phyloP scores from a whole-genome alignment of 2,329 filamentous ascomycete species.

The Microsporum ferrugineum region DNA sequence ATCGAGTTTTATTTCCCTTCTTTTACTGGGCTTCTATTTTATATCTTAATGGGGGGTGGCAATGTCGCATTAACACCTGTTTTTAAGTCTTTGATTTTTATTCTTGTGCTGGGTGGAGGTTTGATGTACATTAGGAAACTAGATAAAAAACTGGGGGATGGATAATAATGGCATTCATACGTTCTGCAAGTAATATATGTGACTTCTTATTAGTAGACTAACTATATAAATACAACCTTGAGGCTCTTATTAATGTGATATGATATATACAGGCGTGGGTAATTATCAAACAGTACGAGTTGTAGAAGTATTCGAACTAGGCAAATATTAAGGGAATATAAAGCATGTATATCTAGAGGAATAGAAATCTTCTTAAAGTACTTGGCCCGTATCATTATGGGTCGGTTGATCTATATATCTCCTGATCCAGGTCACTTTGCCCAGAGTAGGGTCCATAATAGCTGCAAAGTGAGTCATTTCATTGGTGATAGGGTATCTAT shows the following conservation, averaged over 20 bases:
- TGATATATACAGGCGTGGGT: too few relatives aligned
- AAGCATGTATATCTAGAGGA: background rate
- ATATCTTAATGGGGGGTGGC: background rate
- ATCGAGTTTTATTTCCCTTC: background rate
- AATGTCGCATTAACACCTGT: background rate
- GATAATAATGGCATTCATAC: background rate
- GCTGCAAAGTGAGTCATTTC: slow-evolving; percentile 48
- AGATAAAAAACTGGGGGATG: slow-evolving; percentile 2
- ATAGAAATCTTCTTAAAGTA: background rate
- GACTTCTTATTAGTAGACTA: background rate
- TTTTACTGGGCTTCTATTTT: background rate
- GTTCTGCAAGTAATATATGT: background rate
- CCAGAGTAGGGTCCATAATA: slow-evolving; percentile 45
- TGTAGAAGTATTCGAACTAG: background rate
- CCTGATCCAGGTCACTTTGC: slow-evolving; percentile 38
- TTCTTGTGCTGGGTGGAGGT: background rate
- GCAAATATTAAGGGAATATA: background rate
- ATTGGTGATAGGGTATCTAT: slow-evolving; percentile 44
- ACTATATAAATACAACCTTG: background rate
- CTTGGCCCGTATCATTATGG: background rate
- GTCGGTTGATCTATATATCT: slow-evolving; percentile 16
- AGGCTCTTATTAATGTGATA: background rate
- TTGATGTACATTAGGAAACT: slow-evolving; percentile 3
- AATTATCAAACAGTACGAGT: too few relatives aligned
- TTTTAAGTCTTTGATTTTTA: background rate